These are phyloP conservation scores for Trametes meyenii DNA, from an alignment of 768 basidiomycete species.

Conservation along the genomic window DNA sequence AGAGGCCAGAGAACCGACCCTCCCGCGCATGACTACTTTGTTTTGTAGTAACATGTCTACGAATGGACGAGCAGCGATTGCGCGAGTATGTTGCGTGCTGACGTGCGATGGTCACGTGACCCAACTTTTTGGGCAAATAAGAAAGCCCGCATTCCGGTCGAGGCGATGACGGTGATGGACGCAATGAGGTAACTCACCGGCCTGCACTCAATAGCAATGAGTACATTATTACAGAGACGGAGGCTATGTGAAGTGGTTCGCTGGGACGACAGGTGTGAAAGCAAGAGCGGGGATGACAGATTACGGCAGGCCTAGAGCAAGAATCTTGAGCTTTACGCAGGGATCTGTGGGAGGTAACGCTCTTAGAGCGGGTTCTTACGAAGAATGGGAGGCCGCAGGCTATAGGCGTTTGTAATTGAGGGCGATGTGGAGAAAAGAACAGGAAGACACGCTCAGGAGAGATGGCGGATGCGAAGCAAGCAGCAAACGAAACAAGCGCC, in stretches of 20 bases:
- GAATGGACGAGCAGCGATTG: conserved; percentile 21
- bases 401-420: too few relatives aligned
- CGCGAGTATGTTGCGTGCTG: conserved; percentile 24
- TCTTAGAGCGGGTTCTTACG: too few relatives aligned
- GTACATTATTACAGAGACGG: background rate
- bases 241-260: background rate
- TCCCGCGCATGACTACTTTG: background rate
- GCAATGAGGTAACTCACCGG: conserved; percentile 5
- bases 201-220: background rate
- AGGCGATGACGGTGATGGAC: conserved; percentile 11
- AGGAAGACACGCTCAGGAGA: too few relatives aligned
- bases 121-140: conserved; percentile 8
- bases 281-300: background rate
- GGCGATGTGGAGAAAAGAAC: too few relatives aligned
- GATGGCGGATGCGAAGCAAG: too few relatives aligned
- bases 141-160: conserved; percentile 9
- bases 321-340: conserved; percentile 3
- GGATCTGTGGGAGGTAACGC: conserved; percentile 8
- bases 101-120: conserved; percentile 23
- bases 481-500: too few relatives aligned
- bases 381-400: too few relatives aligned
- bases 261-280: background rate
- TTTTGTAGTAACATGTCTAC: conserved; percentile 10
- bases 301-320: background rate
- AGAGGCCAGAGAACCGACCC: background rate